Conservation (phyloP, 192 early-diverging fungal genomes). For the Podila epicladia region DNA sequence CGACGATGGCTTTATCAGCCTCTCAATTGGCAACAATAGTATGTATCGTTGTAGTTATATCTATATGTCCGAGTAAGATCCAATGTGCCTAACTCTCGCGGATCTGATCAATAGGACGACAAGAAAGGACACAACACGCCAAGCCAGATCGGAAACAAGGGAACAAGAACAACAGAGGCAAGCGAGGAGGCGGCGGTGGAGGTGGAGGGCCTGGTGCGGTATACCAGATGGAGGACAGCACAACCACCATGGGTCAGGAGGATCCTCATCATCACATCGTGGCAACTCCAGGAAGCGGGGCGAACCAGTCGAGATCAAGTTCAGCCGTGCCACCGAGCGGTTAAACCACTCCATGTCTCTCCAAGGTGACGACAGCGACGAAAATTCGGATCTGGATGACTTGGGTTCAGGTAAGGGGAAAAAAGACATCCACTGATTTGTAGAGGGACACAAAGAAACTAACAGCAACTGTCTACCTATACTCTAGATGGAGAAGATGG, state of each 20-base stretch:
- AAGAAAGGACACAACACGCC: too few relatives aligned
- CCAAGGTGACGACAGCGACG: not conserved
- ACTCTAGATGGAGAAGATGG: conserved; percentile 29
- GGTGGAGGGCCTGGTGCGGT: conserved; percentile 3
- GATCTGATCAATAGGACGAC: too few relatives aligned
- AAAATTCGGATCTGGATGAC: not conserved
- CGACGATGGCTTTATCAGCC: not conserved
- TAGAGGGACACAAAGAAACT: not conserved
- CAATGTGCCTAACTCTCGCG: not conserved
- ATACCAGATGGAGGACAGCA: not conserved
- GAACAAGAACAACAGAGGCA: not conserved
- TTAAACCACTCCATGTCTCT: not conserved
- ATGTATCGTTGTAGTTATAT: not conserved
- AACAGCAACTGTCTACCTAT: not conserved
- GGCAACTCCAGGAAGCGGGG: not conserved
- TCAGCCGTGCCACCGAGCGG: not conserved
- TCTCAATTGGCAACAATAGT: not conserved
- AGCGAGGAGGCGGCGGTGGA: conserved; percentile 2
- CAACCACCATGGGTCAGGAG: not conserved
- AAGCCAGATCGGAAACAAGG: not conserved
- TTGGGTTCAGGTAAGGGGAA: not conserved
- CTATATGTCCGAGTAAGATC: not conserved
- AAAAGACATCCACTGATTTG: not conserved
- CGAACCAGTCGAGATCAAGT: conserved; percentile 1
- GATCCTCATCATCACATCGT: not conserved